phyloP scores from a whole-genome alignment of 2,329 filamentous ascomycete species.

The Fusarium nurragi region DNA sequence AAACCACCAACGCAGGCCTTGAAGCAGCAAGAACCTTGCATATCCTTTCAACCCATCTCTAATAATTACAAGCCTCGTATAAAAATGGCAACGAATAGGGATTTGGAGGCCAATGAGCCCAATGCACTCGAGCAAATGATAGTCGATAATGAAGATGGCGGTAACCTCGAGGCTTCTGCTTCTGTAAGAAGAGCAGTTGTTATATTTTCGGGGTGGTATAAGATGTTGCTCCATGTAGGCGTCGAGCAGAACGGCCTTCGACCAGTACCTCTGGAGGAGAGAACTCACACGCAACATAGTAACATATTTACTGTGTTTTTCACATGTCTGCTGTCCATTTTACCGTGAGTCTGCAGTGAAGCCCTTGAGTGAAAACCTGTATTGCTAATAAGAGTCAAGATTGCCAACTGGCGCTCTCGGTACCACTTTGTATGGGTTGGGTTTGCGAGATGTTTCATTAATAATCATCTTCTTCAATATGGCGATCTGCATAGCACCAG shows the following conservation, averaged over 20 bases:
- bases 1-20: background rate
- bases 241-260: constrained; percentile 65
- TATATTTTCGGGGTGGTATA: constrained; percentile 54
- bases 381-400: constrained; percentile 45
- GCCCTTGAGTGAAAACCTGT: background rate
- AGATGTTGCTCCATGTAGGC: constrained; percentile 54
- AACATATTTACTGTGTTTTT: constrained; percentile 71
- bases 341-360: constrained; percentile 59
- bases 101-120: constrained; percentile 21
- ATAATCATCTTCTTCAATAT: constrained; percentile 68
- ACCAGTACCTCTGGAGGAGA: constrained; percentile 63
- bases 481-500: constrained; percentile 62
- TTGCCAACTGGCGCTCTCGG: constrained; percentile 68
- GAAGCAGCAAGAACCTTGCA: background rate
- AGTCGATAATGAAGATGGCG: background rate
- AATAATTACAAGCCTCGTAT: background rate
- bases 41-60: background rate
- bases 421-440: constrained; percentile 62
- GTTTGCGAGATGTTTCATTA: constrained; percentile 64
- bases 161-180: constrained; percentile 44
- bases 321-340: constrained; percentile 63
- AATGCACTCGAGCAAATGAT: background rate
- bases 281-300: constrained; percentile 62
- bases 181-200: constrained; percentile 43
- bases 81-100: background rate